These are phyloP conservation scores for Trichosporon inkin DNA, from an alignment of 1,284 basidiomycete species.

Conservation along the genomic window DNA sequence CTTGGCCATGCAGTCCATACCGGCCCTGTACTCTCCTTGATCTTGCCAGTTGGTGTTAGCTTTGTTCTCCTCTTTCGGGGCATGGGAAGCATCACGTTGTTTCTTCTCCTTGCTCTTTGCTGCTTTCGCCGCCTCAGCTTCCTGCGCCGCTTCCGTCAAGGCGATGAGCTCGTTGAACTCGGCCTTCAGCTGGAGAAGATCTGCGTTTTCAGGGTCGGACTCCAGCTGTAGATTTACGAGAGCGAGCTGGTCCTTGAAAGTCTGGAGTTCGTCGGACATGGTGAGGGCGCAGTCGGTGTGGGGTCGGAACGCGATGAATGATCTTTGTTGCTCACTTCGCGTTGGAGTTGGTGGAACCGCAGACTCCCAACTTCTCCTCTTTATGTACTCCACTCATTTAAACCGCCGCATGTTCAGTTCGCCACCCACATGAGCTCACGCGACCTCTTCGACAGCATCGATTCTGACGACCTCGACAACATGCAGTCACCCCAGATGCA, in stretches of 20 bases:
- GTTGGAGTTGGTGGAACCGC: not conserved
- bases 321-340: not conserved
- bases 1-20: conserved; percentile 87
- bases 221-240: conserved; percentile 84
- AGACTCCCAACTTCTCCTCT: not conserved
- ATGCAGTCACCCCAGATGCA: no score
- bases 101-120: conserved; percentile 19
- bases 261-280: conserved; percentile 61
- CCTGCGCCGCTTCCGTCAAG: conserved; percentile 70
- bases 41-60: conserved; percentile 35
- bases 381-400: not conserved
- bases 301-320: not conserved
- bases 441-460: not conserved
- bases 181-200: conserved; percentile 63
- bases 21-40: conserved; percentile 57
- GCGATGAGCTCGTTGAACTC: conserved; percentile 87
- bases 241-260: conserved; percentile 76
- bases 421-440: not conserved
- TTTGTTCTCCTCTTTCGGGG: not conserved
- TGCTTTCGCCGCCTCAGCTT: conserved; percentile 21
- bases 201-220: conserved; percentile 74
- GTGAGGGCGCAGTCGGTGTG: not conserved
- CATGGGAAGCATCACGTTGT: conserved; percentile 15
- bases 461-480: no score
- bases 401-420: not conserved